Evolutionary conservation across 2,329 filamentous ascomycete species (phyloP), one percentile per base, ranked within the genome.

Genomic region (Phialophora tarda): DNA sequence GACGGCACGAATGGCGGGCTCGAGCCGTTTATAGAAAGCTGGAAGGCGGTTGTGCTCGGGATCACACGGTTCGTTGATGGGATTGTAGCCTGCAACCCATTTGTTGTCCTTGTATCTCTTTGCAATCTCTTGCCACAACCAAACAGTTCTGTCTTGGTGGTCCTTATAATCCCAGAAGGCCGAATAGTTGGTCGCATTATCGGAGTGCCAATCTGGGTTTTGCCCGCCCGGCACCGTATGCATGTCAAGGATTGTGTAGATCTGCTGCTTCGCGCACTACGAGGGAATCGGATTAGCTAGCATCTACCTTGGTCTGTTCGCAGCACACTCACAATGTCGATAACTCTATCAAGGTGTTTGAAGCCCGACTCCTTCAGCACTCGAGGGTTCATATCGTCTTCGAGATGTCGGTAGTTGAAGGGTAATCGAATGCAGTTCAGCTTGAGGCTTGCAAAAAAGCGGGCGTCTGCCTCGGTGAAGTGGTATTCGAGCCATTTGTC

Each of bases 381-480:
- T 1, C 77, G 73, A 0, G 81, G 81, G 41, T 81, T 80, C 78
- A 80, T 79, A 64, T 81, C 78, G 70, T 82, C 80, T 62, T 82
- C 79, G 57, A 83, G 79, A 71, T 83, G 81, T 0, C 82, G 81
- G 71, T 87, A 87, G 72, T 88, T 88, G 75, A 88, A 86, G 0
- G 86, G 85, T 1, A 89, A 74, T 0, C 86, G 81, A 2, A 88
- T 77, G 72, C 84, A 88, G 73, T 88, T 88, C 23, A 88, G 75
- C 0, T 84, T 84, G 2, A 86, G 73, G 0, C 78, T 82, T 0
- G 84, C 81, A 68, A 86, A 85, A 74, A 86, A 87, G 26, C 82
- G 80, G 24, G 86, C 85, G 67, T 88, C 86, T 0, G 79, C 78
- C 14, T 85, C 83, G 6, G 82, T 84, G 75, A 88, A 88, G 79